These are phyloP conservation scores for Monosporozyma solicola DNA, from an alignment of 805 yeast species.

Conservation along the genomic window DNA sequence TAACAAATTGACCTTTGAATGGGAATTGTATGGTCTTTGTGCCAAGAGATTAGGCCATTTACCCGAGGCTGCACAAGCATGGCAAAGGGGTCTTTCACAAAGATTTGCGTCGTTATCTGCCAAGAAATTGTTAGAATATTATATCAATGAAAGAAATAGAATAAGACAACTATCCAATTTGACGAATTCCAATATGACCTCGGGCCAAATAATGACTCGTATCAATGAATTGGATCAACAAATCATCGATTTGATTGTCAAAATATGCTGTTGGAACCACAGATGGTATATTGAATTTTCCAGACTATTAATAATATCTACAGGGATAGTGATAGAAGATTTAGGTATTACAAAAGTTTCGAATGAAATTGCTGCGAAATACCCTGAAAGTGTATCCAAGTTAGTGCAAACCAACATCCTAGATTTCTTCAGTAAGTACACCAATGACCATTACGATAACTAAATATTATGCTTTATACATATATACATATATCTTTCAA, in stretches of 20 bases:
- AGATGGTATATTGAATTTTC: slow-evolving; percentile 95
- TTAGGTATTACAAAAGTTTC: slow-evolving; percentile 74
- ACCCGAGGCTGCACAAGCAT: slow-evolving; percentile 83
- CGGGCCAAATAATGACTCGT: slow-evolving; percentile 29
- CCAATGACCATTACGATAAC: slow-evolving; percentile 25
- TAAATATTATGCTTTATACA: slow-evolving; percentile 1
- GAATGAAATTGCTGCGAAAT: slow-evolving; percentile 60
- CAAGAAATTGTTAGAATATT: slow-evolving; percentile 60
- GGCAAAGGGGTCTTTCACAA: slow-evolving; percentile 55
- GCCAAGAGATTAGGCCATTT: slow-evolving; percentile 78
- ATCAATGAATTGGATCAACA: slow-evolving; percentile 36
- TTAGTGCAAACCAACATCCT: slow-evolving; percentile 23
- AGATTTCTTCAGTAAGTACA: slow-evolving; percentile 19
- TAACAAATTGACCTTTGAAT: slow-evolving; percentile 71
- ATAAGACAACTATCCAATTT: slow-evolving; percentile 15
- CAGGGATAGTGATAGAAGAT: slow-evolving; percentile 55
- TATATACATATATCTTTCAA: not conserved
- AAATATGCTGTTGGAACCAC: slow-evolving; percentile 92
- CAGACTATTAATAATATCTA: slow-evolving; percentile 49
- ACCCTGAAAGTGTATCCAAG: slow-evolving; percentile 35
- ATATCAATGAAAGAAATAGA: slow-evolving; percentile 40
- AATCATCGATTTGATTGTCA: slow-evolving; percentile 62
- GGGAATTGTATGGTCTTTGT: slow-evolving; percentile 86
- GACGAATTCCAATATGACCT: slow-evolving; percentile 19
- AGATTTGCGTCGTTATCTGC: slow-evolving; percentile 79